Percentiles rank a stretch among this genome's conserved stretches.
These are phyloP conservation scores for Neltuma alba DNA, from an alignment of 306 rosid genomes.

Conservation along the genomic window DNA sequence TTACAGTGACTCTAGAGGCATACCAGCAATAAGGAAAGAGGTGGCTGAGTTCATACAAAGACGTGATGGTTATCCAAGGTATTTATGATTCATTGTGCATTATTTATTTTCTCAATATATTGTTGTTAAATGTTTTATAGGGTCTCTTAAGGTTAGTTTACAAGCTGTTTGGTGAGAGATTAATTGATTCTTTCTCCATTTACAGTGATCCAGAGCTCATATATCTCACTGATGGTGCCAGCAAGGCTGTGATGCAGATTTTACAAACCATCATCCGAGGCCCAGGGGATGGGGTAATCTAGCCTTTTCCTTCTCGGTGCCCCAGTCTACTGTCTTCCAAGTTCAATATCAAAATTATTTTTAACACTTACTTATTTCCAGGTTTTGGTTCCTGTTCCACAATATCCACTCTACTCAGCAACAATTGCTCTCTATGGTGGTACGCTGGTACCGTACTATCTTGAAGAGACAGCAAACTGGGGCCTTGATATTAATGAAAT, in stretches of 20 bases:
- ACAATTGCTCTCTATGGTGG: conserved; percentile 88
- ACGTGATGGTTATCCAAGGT: conserved; percentile 99
- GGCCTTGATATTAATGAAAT: conserved; percentile 84
- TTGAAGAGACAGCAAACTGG: conserved; percentile 97
- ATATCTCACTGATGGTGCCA: conserved; percentile 95
- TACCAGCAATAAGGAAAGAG: conserved; percentile 92
- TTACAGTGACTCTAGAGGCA: conserved; percentile 93
- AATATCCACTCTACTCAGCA: conserved; percentile 98
- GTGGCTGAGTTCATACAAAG: conserved; percentile 85
- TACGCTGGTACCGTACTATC: conserved; percentile 91
- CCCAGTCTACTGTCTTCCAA: conserved; percentile 7
- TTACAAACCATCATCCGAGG: conserved; percentile 82
- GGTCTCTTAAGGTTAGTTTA: conserved; percentile 31
- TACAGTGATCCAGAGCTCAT: conserved; percentile 93
- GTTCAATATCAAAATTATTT: conserved; percentile 27
- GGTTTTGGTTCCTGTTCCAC: conserved; percentile 99
- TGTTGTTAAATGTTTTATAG: background rate
- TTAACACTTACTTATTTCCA: conserved; percentile 40
- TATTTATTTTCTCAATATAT: background rate
- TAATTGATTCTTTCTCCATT: conserved; percentile 40
- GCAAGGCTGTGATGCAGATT: conserved; percentile 98
- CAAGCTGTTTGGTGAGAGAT: conserved; percentile 28
- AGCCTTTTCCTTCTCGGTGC: background rate
- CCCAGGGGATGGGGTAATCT: conserved; percentile 83
- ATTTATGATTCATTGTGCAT: conserved; percentile 12